These are phyloP conservation scores for Globisporangium sylvaticum DNA, from an alignment of 352 stramenopile genomes.

Conservation along the genomic window DNA sequence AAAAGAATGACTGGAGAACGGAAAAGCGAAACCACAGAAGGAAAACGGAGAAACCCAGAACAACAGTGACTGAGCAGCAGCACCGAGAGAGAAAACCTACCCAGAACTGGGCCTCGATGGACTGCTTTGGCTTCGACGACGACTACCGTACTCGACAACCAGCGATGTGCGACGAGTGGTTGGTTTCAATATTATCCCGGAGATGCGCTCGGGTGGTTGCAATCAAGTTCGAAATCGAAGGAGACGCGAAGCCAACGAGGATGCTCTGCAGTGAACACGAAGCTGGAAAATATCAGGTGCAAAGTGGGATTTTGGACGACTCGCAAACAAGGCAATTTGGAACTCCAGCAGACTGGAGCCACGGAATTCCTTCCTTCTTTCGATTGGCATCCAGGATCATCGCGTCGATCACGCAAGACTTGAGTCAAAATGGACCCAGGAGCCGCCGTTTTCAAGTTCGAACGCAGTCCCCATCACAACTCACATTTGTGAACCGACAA, in stretches of 20 bases:
- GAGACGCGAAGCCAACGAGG: not conserved
- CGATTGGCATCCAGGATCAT: no score
- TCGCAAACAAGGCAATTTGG: no score
- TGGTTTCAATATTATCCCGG: not conserved
- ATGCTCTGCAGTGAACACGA: not conserved
- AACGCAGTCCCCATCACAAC: no score
- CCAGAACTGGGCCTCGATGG: no score
- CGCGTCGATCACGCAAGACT: no score
- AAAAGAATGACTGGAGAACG: slow-evolving; percentile 3
- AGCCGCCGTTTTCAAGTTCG: no score
- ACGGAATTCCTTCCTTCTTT: no score
- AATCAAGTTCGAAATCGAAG: slow-evolving; percentile 1
- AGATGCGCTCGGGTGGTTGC: not conserved
- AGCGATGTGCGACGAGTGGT: not conserved
- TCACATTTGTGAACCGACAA: no score
- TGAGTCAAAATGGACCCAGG: no score
- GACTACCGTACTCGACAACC: not conserved
- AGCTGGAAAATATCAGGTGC: not conserved
- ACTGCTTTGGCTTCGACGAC: no score
- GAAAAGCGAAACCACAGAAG: not conserved
- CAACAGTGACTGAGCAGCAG: not conserved
- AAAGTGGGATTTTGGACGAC: not conserved
- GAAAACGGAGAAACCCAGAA: not conserved
- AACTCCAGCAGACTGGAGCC: no score
- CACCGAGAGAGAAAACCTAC: not conserved